Base-by-base conservation (phyloP, 208 protist genomes). In the Trypanosoma vivax region DNA sequence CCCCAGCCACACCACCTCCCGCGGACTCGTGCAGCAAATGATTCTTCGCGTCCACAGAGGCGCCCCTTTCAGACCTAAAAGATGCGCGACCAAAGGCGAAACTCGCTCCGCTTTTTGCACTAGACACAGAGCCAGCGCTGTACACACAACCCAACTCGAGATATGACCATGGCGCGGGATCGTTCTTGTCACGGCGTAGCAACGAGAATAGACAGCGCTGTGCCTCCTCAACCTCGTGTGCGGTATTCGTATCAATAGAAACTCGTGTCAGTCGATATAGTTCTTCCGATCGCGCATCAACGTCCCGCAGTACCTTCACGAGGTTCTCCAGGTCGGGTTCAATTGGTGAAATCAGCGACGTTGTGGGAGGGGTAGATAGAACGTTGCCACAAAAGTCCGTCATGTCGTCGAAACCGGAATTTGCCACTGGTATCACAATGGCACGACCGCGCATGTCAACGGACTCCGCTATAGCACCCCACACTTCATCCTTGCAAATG, bases 401-500 rank as follows among this genome's bases (percentile, higher is more conserved):
- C n/a, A n/a, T n/a, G 11, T 10, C 13, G 23, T 21, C 16, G 0
- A 11, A 19, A 21, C 6, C 5, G 14, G 3, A n/a, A 13, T 14
- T 10, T 30, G 3, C 5, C 14, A 18, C 47, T 9, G 29, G 19
- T 3, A 40, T n/a, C 0, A 50, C 29, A 6, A 3, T 37, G 19
- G 35, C 51, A 25, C 48, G 43, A 42, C 16, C 27, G 34, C 11
- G 52, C 47, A 75, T 62, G 14, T 68, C 41, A 3, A 78, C 76
- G 6, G 71, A 54, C 43, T 79, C 69, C 0, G 76, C 71, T 70
- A 92, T 88, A 1, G 85, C 73, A 5, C 73, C 55, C 66, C 73
- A 81, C 30, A 92, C 42, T 63, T 92, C 80, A 40, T 92, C 85
- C 30, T 71, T 55, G 40, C 79, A 83, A 38, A 90, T 62, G 27